A percentile compares a stretch with the other conserved stretches of the same genome.
Conservation (phyloP, 73 alveolate species). For the Loxodes magnus region DNA sequence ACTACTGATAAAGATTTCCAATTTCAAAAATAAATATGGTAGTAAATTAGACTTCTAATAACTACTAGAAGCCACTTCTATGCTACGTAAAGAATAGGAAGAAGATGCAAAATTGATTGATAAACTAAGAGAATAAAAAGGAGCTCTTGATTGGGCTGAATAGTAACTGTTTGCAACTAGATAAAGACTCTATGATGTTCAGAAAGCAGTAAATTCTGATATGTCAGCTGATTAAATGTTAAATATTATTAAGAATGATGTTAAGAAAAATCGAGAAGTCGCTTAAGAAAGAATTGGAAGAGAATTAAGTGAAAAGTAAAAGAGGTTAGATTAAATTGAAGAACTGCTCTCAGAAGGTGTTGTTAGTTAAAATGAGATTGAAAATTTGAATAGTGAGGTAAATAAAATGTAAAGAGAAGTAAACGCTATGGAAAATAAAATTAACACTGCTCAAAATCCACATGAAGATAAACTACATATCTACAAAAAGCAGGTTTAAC, state of each 20-base stretch:
- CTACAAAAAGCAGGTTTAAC: slow-evolving; percentile 74
- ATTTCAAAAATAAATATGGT: slow-evolving; percentile 51
- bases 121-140: slow-evolving; percentile 65
- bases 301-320: slow-evolving; percentile 71
- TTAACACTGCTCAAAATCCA: slow-evolving; percentile 53
- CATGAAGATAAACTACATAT: slow-evolving; percentile 69
- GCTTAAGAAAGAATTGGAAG: slow-evolving; percentile 69
- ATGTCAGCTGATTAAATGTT: slow-evolving; percentile 63
- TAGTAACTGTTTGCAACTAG: slow-evolving; percentile 51
- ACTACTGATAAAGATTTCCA: slow-evolving; percentile 60
- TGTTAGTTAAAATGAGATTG: slow-evolving; percentile 67
- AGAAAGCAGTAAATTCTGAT: slow-evolving; percentile 45
- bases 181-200: slow-evolving; percentile 63
- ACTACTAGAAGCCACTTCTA: slow-evolving; percentile 69
- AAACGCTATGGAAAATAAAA: slow-evolving; percentile 58
- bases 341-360: slow-evolving; percentile 69
- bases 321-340: slow-evolving; percentile 63
- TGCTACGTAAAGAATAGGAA: slow-evolving; percentile 81
- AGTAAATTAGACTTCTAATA: slow-evolving; percentile 76
- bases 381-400: slow-evolving; percentile 58
- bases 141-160: slow-evolving; percentile 69
- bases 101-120: slow-evolving; percentile 69
- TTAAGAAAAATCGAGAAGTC: slow-evolving; percentile 71
- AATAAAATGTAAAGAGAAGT: slow-evolving; percentile 61
- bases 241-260: slow-evolving; percentile 51